Evolutionary conservation across 2,329 filamentous ascomycete genomes (phyloP), one percentile per base, ranked within the genome.

Genomic region (Aaosphaeria pasadenensis): DNA sequence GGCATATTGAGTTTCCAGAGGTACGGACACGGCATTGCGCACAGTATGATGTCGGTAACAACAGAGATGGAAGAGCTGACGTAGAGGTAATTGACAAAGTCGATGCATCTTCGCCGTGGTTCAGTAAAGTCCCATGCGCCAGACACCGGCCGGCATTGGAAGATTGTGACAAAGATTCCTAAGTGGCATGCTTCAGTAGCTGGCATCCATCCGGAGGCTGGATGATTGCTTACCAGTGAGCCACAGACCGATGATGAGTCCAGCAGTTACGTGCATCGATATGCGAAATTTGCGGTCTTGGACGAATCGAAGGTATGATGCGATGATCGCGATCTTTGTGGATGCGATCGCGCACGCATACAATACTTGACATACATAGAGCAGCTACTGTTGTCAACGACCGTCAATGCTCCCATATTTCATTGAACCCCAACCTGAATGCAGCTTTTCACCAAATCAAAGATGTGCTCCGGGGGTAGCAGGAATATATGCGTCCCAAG

Each of bases 301-400:
- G 5, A 66, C 52, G 38, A 64, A 57, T 24, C 59, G 59, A 7
- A 66, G 49, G 42, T 63, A 66, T 2, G 57, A 63, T 5, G 59
- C 50, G 47, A 66, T 59, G 43, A 64, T 62, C 7, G 62, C 58
- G 11, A 62, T 48, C 36, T 66, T 66, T 11, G 62, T 64, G 13
- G 53, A 55, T 3, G 55, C 54, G 39, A 64, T 61, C 6, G 60
- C 60, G 42, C 53, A 63, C 7, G 55, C 51, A 46, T 66, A 64
- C 7, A 66, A 30, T 1, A 66, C 45, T 13, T 66, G 60, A 39
- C 58, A 58, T 17, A 64, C 41, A 41, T 51, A 60, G 5, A 64
- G 52, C 45, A 57, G 53, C 62, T 66, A 28, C 17, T 29, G 3
- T 5, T 11, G 4, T n/a, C 55, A 32, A 59, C 17, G 17, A 24